Evolutionary conservation across 768 basidiomycete genomes (phyloP).

Genomic region (Leucogyrophana mollusca): DNA sequence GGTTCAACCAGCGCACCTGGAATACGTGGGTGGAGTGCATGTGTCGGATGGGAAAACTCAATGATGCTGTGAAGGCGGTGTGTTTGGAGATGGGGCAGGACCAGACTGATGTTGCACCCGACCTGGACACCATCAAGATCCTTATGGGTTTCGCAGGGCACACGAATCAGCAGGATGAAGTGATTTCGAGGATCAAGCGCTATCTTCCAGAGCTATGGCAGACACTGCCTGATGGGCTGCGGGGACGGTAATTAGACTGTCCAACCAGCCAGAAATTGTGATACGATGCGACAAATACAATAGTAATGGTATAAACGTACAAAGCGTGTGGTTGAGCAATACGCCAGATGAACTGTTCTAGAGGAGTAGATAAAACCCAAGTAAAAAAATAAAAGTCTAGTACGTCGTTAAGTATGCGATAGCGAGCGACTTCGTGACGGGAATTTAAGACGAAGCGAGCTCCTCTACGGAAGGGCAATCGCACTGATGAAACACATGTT

Average conservation of each 20-base stretch:
- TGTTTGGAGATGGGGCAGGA: slow-evolving; percentile 62
- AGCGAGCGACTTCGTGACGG: neutral
- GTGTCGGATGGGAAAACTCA: slow-evolving; percentile 64
- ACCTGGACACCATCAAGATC: slow-evolving; percentile 48
- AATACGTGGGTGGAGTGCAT: slow-evolving; percentile 83
- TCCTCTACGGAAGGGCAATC: slow-evolving; percentile 88
- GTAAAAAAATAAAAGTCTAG: slow-evolving; percentile 17
- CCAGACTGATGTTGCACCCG: slow-evolving; percentile 43
- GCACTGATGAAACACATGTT: slow-evolving; percentile 50
- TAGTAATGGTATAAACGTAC: slow-evolving; percentile 30
- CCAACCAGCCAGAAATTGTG: slow-evolving; percentile 17
- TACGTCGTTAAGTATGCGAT: slow-evolving; percentile 12
- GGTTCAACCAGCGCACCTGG: slow-evolving; percentile 70
- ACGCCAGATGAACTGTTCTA: slow-evolving; percentile 43
- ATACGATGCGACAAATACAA: slow-evolving; percentile 16
- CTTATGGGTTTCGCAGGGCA: slow-evolving; percentile 54
- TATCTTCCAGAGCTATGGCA: slow-evolving; percentile 38
- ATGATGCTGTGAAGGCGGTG: slow-evolving; percentile 64
- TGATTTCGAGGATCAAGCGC: slow-evolving; percentile 43
- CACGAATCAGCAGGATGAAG: slow-evolving; percentile 40
- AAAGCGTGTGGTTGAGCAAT: slow-evolving; percentile 69
- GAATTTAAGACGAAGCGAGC: slow-evolving; percentile 38
- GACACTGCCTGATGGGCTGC: slow-evolving; percentile 20
- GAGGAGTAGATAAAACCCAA: slow-evolving; percentile 42
- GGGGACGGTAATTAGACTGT: slow-evolving; percentile 8